A percentile compares a stretch with the other conserved stretches of the same genome.
Evolutionary conservation across 805 yeast genomes (phyloP).

Genomic region (Naumovozyma baii): DNA sequence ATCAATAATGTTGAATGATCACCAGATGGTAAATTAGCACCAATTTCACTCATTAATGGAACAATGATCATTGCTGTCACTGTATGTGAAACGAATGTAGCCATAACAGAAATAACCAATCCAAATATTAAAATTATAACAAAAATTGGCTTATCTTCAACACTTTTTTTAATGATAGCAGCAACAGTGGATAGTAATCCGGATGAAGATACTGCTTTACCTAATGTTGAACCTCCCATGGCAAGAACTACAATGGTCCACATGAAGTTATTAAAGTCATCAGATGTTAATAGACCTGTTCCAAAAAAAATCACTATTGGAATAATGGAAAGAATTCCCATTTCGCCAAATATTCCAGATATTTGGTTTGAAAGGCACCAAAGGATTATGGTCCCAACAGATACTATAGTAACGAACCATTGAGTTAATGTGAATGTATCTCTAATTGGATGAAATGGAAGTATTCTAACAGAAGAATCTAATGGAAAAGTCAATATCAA

Average conservation of each 20-base stretch:
- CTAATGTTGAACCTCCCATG: conserved; percentile 96
- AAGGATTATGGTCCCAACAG: conserved; percentile 61
- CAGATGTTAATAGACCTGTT: conserved; percentile 74
- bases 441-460: conserved; percentile 39
- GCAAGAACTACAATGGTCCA: conserved; percentile 95
- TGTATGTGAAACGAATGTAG: conserved; percentile 93
- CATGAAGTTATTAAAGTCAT: conserved; percentile 89
- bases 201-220: conserved; percentile 88
- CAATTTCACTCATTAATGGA: conserved; percentile 85
- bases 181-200: conserved; percentile 82
- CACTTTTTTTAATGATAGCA: conserved; percentile 47
- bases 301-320: conserved; percentile 92
- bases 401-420: conserved; percentile 60
- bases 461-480: conserved; percentile 40
- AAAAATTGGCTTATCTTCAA: conserved; percentile 61
- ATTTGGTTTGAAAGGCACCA: conserved; percentile 86
- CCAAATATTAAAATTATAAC: conserved; percentile 75
- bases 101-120: conserved; percentile 66
- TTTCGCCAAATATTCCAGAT: conserved; percentile 73
- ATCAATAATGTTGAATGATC: conserved; percentile 84
- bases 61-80: conserved; percentile 92
- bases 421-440: conserved; percentile 68
- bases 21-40: conserved; percentile 53
- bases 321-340: conserved; percentile 90
- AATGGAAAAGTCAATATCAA: conserved; percentile 56